Evolutionary conservation across 352 stramenopile genomes (phyloP), one percentile per base, ranked within the genome.

Genomic region (Phytophthora pinifolia): DNA sequence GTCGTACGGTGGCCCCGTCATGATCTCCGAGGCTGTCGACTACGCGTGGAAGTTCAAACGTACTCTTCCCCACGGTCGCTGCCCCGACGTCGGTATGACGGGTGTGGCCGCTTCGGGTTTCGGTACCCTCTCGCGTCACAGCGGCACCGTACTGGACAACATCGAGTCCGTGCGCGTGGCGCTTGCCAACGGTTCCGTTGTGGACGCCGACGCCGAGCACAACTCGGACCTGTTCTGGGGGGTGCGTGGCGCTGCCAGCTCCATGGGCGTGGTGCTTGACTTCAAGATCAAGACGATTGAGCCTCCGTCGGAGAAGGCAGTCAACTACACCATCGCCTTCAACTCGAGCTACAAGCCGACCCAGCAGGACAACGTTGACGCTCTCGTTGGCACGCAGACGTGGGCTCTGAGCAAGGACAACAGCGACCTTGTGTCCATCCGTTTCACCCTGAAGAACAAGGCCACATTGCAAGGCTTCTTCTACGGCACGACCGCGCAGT

Each of bases 81-180:
- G 59, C 43, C 53, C 53, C 9, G 59, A 67, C 32, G 59, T 67
- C 42, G 59, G 59, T 17, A 67, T 67, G 59, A 67, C 59, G 9
- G 59, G 59, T 53, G 59, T 67, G 22, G 44, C 51, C 8, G 51
- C 45, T 13, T 67, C 58, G 14, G 58, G 58, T 31, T 67, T 67
- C 38, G 58, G 59, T 15, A 63, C 59, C 17, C 48, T 63, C 14
- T 67, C 59, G 18, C 59, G 59, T 35, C 22, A 32, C 10, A 46
- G 30, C 29, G 59, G 59, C 4, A 67, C 59, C n/a, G 46, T 59
- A 34, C 46, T 67, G 20, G 59, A 67, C 54, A 67, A 67, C 53
- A 50, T 67, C 17, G 46, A 38, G 22, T 54, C 46, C 31, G 53
- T 53, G n/a, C 59, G 59, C 25, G 59, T 67, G 31, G 59, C 59